Percentiles rank a stretch among this genome's conserved stretches.
These are phyloP conservation scores for Conticribra guillardii DNA, from an alignment of 108 stramenopile species.

Conservation along the genomic window DNA sequence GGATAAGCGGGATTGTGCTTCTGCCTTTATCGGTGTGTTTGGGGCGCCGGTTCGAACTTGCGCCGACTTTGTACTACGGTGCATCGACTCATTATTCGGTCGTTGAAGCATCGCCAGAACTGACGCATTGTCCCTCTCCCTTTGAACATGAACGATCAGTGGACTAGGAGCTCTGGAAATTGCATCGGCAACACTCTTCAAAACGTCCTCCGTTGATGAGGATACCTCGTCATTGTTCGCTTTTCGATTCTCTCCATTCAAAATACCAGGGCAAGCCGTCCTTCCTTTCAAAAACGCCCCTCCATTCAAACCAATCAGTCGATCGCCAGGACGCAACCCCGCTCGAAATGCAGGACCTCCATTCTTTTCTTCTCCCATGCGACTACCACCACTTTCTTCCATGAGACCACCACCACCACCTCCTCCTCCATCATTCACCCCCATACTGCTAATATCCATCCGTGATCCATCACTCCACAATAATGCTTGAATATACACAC, in stretches of 20 bases:
- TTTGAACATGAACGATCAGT: slow-evolving; percentile 38
- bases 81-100: background rate
- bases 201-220: slow-evolving; percentile 41
- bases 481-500: slow-evolving; percentile 57
- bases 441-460: too few relatives aligned
- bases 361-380: background rate
- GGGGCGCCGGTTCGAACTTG: background rate
- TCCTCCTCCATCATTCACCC: background rate
- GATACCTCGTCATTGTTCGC: slow-evolving; percentile 49
- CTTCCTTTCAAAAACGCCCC: slow-evolving; percentile 44
- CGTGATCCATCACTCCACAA: slow-evolving; percentile 32
- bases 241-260: background rate
- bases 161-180: slow-evolving; percentile 31
- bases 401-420: background rate
- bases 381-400: background rate
- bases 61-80: background rate
- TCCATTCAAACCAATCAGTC: slow-evolving; percentile 81
- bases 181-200: slow-evolving; percentile 39
- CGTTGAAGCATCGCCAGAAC: background rate
- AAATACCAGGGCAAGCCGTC: background rate
- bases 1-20: background rate
- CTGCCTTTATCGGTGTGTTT: background rate
- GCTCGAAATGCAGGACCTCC: slow-evolving; percentile 60
- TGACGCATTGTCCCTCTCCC: background rate
- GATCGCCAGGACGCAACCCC: slow-evolving; percentile 68